Conservation (phyloP, 2,329 filamentous ascomycete species). For the Cladosporium sp. region DNA sequence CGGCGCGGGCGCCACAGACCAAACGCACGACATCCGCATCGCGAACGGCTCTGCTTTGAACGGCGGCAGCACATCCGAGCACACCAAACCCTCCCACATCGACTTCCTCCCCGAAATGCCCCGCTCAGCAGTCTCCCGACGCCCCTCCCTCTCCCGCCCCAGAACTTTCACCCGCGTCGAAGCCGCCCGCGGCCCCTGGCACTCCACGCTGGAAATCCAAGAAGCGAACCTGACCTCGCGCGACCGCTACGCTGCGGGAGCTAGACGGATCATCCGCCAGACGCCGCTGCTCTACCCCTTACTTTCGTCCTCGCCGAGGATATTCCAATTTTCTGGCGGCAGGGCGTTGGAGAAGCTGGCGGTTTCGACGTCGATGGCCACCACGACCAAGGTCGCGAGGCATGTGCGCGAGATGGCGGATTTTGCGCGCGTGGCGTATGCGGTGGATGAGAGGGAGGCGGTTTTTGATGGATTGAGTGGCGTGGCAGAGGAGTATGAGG, state of each 20-base stretch:
- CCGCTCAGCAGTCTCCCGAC: conserved; percentile 15
- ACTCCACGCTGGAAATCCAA: conserved; percentile 27
- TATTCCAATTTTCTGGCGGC: conserved; percentile 54
- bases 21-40: conserved; percentile 30
- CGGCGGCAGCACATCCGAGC: conserved; percentile 19
- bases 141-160: conserved; percentile 12
- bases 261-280: conserved; percentile 34
- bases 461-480: conserved; percentile 78
- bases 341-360: conserved; percentile 41
- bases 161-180: conserved; percentile 41
- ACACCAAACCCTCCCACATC: conserved; percentile 17
- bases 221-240: conserved; percentile 27
- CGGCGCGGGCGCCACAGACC: conserved; percentile 24
- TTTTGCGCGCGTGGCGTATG: conserved; percentile 56
- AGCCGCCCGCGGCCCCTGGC: conserved; percentile 38
- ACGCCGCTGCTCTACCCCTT: conserved; percentile 64
- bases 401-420: conserved; percentile 57
- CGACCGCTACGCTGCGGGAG: conserved; percentile 28
- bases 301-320: conserved; percentile 76
- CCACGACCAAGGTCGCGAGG: conserved; percentile 68
- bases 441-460: conserved; percentile 75
- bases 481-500: conserved; percentile 82
- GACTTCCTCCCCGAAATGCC: conserved; percentile 24
- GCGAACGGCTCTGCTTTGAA: conserved; percentile 27
- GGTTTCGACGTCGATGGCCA: conserved; percentile 57